Base-by-base conservation (phyloP, 83 land plant species). In the Isoetes engelmannii region DNA sequence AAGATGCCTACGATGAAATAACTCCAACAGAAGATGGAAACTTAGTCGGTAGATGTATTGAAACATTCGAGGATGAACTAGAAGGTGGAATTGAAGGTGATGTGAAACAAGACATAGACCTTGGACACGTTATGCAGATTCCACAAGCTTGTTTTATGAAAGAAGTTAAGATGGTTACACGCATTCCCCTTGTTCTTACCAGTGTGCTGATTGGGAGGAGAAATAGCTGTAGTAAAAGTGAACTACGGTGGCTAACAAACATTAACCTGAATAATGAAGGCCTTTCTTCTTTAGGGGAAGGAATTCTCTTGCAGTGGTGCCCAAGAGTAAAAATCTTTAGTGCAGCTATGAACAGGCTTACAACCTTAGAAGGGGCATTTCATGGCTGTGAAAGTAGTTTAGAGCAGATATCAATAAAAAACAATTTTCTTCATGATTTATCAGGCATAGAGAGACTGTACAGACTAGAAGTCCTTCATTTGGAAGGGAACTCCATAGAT, bases 401-500 rank as follows among this genome's bases (percentile, higher is more conserved):
- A 59, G 81, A 79, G 57, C 72, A 74, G 54, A 46, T 74, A 4
- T 51, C 73, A 4, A 51, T 63, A 5, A 63, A 69, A 37, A 63
- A 79, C 48, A 79, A 79, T 54, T 74, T 74, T 56, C 48, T 79
- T 6, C 41, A 9, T 56, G 78, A 79, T 47, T 12, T 79, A 18
- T 45, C 47, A 7, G 81, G 78, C 9, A 54, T 79, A 54, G 74
- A 74, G 18, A 42, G 63, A 15, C 44, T 74, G 9, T 65, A 63
- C 10, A 79, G 66, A 4, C 54, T 79, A 9, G 61, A 73, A 57
- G 67, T 61, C 0, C 20, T 79, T 13, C 71, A 53, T 68, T 48
- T 79, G 5, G 78, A 74, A 7, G 73, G 81, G 42, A 79, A 79
- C 28, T 67, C 45, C 45, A 60, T 79, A 2, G 43, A 49, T 0